phyloP scores from a whole-genome alignment of 805 yeast genomes.

The Ogataea sp. region DNA sequence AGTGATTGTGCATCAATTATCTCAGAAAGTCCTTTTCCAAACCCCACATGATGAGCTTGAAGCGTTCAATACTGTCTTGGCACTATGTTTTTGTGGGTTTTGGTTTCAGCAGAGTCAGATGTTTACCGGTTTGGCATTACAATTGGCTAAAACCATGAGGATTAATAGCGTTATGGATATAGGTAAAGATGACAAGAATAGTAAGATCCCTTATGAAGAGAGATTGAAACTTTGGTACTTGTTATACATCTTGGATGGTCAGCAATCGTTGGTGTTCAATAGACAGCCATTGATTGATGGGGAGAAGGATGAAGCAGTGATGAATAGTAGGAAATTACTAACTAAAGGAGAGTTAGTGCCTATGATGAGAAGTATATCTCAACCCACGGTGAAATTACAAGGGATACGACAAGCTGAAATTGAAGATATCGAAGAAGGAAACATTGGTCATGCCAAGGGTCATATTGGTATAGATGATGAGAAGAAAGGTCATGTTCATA shows the following conservation, averaged over 20 bases:
- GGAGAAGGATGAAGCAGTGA: slow-evolving; percentile 34
- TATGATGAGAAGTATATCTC: slow-evolving; percentile 1
- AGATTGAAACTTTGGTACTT: slow-evolving; percentile 59
- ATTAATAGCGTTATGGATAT: slow-evolving; percentile 23
- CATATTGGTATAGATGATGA: too few relatives aligned
- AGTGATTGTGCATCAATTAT: slow-evolving; percentile 18
- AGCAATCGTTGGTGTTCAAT: slow-evolving; percentile 54
- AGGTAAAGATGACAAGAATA: slow-evolving; percentile 29
- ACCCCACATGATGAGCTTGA: slow-evolving; percentile 35
- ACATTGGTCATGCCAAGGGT: too few relatives aligned
- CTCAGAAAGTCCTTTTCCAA: slow-evolving; percentile 23
- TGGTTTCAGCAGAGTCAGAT: slow-evolving; percentile 61
- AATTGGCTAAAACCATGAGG: slow-evolving; percentile 49
- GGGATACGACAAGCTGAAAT: slow-evolving; percentile 2
- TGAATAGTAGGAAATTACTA: slow-evolving; percentile 33
- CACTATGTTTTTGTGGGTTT: slow-evolving; percentile 56
- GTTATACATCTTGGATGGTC: slow-evolving; percentile 58
- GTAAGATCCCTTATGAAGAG: slow-evolving; percentile 27
- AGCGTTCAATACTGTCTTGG: slow-evolving; percentile 53
- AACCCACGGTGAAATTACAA: not conserved
- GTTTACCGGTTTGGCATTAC: slow-evolving; percentile 63
- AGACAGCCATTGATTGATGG: slow-evolving; percentile 47
- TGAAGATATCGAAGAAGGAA: not conserved
- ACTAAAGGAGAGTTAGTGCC: slow-evolving; percentile 9
- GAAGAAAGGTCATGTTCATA: too few relatives aligned